Evolutionary conservation across 768 basidiomycete genomes (phyloP).

Genomic region (Amanita jacksonii): DNA sequence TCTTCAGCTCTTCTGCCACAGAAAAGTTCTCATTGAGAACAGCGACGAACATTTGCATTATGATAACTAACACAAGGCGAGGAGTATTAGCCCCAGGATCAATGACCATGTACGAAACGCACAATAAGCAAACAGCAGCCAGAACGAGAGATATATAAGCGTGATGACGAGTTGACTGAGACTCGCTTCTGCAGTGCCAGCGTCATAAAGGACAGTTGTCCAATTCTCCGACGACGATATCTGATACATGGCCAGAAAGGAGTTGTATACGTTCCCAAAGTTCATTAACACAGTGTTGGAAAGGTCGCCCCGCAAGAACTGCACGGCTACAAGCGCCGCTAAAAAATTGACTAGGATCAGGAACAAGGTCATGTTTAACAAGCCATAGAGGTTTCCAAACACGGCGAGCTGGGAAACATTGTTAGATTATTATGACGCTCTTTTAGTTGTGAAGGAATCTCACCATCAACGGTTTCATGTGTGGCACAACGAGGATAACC

Average conservation of each 20-base stretch:
- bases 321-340: slow-evolving; percentile 72
- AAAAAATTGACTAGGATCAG: slow-evolving; percentile 82
- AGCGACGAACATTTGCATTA: slow-evolving; percentile 94
- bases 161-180: slow-evolving; percentile 65
- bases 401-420: slow-evolving; percentile 57
- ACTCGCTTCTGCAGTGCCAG: slow-evolving; percentile 48
- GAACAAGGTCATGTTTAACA: slow-evolving; percentile 89
- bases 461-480: slow-evolving; percentile 85
- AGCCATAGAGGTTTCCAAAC: slow-evolving; percentile 86
- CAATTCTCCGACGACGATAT: slow-evolving; percentile 93
- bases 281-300: slow-evolving; percentile 43
- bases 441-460: slow-evolving; percentile 16
- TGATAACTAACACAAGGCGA: slow-evolving; percentile 50
- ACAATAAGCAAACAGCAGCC: slow-evolving; percentile 94
- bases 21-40: slow-evolving; percentile 95
- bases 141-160: slow-evolving; percentile 63
- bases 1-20: slow-evolving; percentile 86
- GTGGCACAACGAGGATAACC: slow-evolving; percentile 81
- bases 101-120: slow-evolving; percentile 21
- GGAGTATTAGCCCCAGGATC: slow-evolving; percentile 2
- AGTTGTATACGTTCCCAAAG: slow-evolving; percentile 75
- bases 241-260: slow-evolving; percentile 83
- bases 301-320: slow-evolving; percentile 82
- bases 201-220: slow-evolving; percentile 63
- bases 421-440: neutral